phyloP scores from a whole-genome alignment of 495 filamentous ascomycete genomes.

The Aspergillus carlsbadensis region DNA sequence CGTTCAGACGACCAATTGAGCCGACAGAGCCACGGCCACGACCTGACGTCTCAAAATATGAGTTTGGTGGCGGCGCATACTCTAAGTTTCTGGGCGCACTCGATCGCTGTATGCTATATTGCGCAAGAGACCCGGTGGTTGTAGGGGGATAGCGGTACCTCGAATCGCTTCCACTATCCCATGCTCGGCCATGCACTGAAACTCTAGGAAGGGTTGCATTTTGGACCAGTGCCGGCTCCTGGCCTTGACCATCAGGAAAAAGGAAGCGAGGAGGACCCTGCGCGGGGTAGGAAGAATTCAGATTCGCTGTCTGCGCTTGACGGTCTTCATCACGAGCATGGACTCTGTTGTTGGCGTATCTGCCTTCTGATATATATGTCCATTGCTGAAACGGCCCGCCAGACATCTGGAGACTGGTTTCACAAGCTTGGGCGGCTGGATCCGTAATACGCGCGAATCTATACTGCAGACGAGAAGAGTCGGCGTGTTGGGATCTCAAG shows the following conservation, averaged over 20 bases:
- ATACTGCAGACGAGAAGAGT: background rate
- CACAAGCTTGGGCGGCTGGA: background rate
- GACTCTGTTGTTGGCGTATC: conserved; percentile 10
- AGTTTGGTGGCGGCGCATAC: conserved; percentile 16
- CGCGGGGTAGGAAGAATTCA: conserved; percentile 10
- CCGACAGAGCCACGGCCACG: conserved; percentile 27
- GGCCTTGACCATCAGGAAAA: conserved; percentile 19
- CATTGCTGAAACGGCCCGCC: conserved; percentile 21
- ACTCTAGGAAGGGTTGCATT: conserved; percentile 18
- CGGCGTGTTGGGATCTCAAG: background rate
- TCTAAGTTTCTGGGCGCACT: conserved; percentile 20
- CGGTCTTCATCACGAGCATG: conserved; percentile 12
- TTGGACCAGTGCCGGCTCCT: conserved; percentile 20
- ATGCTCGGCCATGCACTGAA: conserved; percentile 16
- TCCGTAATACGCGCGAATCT: conserved; percentile 2
- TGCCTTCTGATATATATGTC: conserved; percentile 14
- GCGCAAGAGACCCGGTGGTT: conserved; percentile 19
- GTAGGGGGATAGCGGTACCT: conserved; percentile 29
- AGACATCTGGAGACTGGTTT: conserved; percentile 24
- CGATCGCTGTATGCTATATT: conserved; percentile 23
- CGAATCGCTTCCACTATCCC: conserved; percentile 23
- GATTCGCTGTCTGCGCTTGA: conserved; percentile 5
- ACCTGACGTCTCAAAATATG: conserved; percentile 28
- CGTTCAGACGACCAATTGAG: conserved; percentile 30
- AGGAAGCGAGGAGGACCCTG: conserved; percentile 24